Base-by-base conservation (phyloP, 2,329 filamentous ascomycete genomes). In the Cryphonectria parasitica region DNA sequence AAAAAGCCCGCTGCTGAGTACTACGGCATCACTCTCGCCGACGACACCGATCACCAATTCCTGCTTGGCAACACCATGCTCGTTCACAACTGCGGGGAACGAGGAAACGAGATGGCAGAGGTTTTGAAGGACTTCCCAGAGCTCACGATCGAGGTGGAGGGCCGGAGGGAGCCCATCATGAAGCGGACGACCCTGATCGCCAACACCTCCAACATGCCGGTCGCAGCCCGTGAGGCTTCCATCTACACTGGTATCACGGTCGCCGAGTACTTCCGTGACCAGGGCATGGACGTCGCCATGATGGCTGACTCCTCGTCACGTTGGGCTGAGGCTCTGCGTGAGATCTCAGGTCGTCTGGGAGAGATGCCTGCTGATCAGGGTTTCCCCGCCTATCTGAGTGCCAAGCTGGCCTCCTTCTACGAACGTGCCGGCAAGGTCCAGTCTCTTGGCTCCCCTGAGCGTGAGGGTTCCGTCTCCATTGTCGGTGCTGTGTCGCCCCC, bases 291-390 rank as follows among this genome's bases (percentile, higher is more conserved):
- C 80, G 96, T 99, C 54, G 95, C 96, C 77, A 99, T 99, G 96
- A 99, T 99, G 96, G 96, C 96, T 74, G 96, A 99, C 83, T 98
- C 96, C 22, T 92, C 95, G 67, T 99, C 96, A 68, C 94, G 96
- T 75, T 99, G 96, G 96, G 96, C 96, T 74, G 96, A 99, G 85
- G 96, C 96, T 79, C 89, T 99, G 80, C 94, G 96, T 92, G 96
- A 99, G 83, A 91, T 99, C 81, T 99, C 96, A 45, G 96, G 96
- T 87, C 96, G 96, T 88, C 87, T 99, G 72, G 96, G 96, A 87
- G 96, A 99, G 83, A 99, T 99, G 96, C 96, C 96, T 84, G 96
- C 96, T 82, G 96, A 99, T 82, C 96, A 99, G 83, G 96, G 96
- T 90, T 99, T 98, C 91, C 96, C 96, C 62, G 96, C 96, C 66